Conservation (phyloP, 257 asterid genomes). For the Cinchona pubescens region DNA sequence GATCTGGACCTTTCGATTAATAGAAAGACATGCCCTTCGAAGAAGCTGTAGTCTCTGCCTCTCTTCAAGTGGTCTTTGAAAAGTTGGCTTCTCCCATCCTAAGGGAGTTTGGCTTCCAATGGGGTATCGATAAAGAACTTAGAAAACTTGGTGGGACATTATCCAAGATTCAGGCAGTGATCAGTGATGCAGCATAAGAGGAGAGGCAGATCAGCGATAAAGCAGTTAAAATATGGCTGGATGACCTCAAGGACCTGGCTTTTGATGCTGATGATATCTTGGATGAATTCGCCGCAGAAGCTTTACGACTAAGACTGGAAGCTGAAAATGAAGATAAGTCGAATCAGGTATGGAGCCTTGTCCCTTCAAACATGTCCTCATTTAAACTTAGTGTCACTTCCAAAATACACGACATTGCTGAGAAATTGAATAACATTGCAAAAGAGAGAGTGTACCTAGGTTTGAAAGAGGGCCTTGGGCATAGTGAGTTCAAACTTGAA, state of each 20-base stretch:
- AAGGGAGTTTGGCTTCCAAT: neutral
- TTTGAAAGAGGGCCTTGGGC: neutral
- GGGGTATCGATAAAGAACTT: neutral
- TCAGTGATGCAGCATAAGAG: no score
- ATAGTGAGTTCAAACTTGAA: neutral
- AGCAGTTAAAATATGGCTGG: neutral
- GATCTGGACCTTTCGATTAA: no score
- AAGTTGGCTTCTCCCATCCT: slow-evolving; percentile 4
- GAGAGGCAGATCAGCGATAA: neutral
- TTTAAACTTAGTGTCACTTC: no score
- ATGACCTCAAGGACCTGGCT: slow-evolving; percentile 7
- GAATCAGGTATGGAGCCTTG: no score
- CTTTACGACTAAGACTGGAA: no score
- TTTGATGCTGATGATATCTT: slow-evolving; percentile 1
- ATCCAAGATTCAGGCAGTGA: neutral
- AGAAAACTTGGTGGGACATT: neutral
- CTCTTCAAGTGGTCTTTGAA: slow-evolving; percentile 1
- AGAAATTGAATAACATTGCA: neutral
- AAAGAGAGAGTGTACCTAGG: neutral
- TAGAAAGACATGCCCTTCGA: neutral
- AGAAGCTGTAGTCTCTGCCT: neutral
- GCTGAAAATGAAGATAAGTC: no score
- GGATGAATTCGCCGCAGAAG: no score
- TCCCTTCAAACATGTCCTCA: no score
- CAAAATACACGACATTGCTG: neutral